A percentile compares a stretch with the other conserved stretches of the same genome.
Evolutionary conservation across 2,329 filamentous ascomycete genomes (phyloP).

Genomic region (Fusarium sp.): DNA sequence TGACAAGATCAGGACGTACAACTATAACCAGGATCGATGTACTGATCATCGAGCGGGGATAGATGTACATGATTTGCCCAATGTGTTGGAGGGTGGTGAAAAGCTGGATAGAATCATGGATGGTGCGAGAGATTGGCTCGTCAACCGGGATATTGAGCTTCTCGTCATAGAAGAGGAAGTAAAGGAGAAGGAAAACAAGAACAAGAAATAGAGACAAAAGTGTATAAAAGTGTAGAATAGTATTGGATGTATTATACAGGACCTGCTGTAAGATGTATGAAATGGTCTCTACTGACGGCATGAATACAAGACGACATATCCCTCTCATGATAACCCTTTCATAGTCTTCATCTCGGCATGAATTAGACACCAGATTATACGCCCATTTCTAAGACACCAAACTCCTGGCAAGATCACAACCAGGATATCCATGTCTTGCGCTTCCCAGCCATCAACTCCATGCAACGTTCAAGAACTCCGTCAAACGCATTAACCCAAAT

Average conservation of each 20-base stretch:
- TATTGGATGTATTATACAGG: constrained; percentile 31
- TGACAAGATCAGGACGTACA: constrained; percentile 95
- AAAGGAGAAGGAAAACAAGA: constrained; percentile 38
- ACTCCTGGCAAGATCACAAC: constrained; percentile 35
- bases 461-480: constrained; percentile 8
- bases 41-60: constrained; percentile 86
- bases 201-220: constrained; percentile 14
- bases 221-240: constrained; percentile 17
- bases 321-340: constrained; percentile 20
- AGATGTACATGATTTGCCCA: constrained; percentile 80
- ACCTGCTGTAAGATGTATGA: constrained; percentile 28
- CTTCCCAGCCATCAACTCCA: constrained; percentile 36
- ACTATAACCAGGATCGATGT: constrained; percentile 76
- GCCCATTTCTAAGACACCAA: constrained; percentile 17
- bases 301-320: constrained; percentile 16
- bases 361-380: neutral
- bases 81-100: constrained; percentile 77
- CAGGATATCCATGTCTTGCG: constrained; percentile 34
- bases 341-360: constrained; percentile 22
- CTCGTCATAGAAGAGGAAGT: constrained; percentile 70
- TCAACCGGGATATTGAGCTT: constrained; percentile 74
- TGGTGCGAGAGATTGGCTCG: constrained; percentile 78
- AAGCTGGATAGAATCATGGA: constrained; percentile 78
- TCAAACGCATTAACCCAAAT: neutral
- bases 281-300: constrained; percentile 3